Percentiles rank a stretch among this genome's conserved stretches.
Evolutionary conservation across 1,284 basidiomycete species (phyloP).

Genomic region (Cystobasidiaceae sp.): DNA sequence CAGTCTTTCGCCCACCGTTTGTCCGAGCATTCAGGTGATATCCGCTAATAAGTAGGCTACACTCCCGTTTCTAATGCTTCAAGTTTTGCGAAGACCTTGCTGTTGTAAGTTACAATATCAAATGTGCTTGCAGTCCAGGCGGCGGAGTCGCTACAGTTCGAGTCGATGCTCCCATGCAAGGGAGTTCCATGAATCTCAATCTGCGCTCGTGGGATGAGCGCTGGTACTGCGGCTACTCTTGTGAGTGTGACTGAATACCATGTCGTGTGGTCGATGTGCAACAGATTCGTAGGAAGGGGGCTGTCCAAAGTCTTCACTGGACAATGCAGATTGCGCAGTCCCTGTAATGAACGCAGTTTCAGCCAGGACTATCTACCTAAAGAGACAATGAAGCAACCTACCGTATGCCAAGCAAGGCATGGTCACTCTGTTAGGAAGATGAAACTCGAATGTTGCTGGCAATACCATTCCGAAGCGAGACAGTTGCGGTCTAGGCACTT

Average conservation of each 20-base stretch:
- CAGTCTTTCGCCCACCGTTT: too few species aligned
- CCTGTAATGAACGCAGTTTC: background rate
- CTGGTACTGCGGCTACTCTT: background rate
- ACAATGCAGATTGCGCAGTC: background rate
- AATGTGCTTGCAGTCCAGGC: background rate
- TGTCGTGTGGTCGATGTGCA: background rate
- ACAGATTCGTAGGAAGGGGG: conserved; percentile 14
- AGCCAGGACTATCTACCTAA: background rate
- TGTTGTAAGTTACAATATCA: background rate
- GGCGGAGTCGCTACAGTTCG: background rate
- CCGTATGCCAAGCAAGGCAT: conserved; percentile 22
- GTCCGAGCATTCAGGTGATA: too few species aligned
- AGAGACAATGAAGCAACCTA: background rate
- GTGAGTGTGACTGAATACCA: background rate
- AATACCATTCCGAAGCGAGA: background rate
- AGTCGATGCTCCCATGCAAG: background rate
- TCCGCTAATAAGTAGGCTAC: too few species aligned
- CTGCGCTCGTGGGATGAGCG: background rate
- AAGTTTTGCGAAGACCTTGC: too few species aligned
- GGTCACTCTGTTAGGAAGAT: background rate
- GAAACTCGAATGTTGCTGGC: background rate
- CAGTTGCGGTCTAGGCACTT: background rate
- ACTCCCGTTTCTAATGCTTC: too few species aligned
- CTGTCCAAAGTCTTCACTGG: conserved; percentile 22
- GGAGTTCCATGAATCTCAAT: background rate